Evolutionary conservation across 176 grass and related monocot species (phyloP).

Genomic region (Bromus sterilis): DNA sequence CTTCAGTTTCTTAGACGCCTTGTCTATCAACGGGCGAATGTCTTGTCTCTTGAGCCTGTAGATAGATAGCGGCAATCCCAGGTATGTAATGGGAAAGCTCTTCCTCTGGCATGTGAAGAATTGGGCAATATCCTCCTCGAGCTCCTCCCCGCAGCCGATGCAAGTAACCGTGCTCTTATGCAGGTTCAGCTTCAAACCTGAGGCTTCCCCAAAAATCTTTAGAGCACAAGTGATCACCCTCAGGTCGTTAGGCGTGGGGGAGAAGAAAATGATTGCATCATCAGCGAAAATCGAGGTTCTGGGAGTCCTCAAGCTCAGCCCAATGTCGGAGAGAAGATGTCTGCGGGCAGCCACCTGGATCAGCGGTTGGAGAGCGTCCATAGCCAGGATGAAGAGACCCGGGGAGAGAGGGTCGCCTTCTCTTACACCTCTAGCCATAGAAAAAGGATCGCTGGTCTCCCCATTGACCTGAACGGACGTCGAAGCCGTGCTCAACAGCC

Average conservation of each 20-base stretch:
- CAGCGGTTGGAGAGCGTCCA: background rate
- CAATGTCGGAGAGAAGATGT: background rate
- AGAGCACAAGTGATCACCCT: background rate
- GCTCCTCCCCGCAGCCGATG: background rate
- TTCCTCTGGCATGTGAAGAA: background rate
- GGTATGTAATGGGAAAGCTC: background rate
- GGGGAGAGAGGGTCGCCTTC: background rate
- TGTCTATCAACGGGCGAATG: background rate
- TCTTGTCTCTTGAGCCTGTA: background rate
- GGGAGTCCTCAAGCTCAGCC: background rate
- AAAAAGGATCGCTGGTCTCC: background rate
- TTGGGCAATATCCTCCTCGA: accelerated
- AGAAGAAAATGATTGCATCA: background rate
- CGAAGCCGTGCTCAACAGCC: accelerated
- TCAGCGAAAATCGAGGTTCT: background rate
- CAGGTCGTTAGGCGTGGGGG: background rate
- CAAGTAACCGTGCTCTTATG: background rate
- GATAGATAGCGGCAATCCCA: background rate
- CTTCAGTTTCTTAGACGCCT: background rate
- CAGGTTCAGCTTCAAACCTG: background rate
- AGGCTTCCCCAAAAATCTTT: background rate
- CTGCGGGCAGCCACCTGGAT: background rate
- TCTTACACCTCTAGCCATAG: background rate
- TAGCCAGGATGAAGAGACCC: background rate
- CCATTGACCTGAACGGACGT: background rate